phyloP scores from a whole-genome alignment of 352 stramenopile genomes.

The Plasmopara muralis region DNA sequence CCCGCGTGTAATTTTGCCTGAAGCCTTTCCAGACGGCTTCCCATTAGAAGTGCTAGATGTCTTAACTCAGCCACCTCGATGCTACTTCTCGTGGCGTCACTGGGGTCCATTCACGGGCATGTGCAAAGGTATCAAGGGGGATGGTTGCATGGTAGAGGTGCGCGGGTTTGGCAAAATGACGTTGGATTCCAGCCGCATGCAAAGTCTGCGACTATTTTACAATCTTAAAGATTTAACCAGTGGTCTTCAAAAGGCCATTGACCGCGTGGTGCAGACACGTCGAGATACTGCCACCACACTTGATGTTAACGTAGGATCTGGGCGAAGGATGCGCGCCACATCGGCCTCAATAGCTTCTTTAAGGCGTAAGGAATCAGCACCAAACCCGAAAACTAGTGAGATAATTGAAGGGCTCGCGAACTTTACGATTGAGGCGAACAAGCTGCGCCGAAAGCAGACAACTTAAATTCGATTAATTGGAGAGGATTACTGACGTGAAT shows the following conservation, averaged over 20 bases:
- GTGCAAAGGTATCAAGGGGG: slow-evolving; percentile 55
- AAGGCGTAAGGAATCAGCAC: slow-evolving; percentile 12
- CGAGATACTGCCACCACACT: slow-evolving; percentile 17
- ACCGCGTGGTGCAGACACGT: slow-evolving; percentile 13
- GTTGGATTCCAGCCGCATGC: slow-evolving; percentile 45
- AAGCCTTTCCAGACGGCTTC: slow-evolving; percentile 69
- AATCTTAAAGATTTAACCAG: slow-evolving; percentile 56
- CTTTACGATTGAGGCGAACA: slow-evolving; percentile 34
- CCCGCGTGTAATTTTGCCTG: slow-evolving; percentile 41
- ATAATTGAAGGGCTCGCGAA: slow-evolving; percentile 43
- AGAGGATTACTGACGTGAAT: neutral
- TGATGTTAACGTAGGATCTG: slow-evolving; percentile 6
- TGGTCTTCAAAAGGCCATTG: slow-evolving; percentile 30
- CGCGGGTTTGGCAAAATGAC: slow-evolving; percentile 67
- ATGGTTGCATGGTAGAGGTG: slow-evolving; percentile 51
- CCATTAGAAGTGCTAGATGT: slow-evolving; percentile 76
- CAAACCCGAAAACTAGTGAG: slow-evolving; percentile 30
- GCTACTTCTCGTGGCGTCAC: slow-evolving; percentile 77
- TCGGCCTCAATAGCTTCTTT: slow-evolving; percentile 18
- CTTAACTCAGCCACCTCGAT: slow-evolving; percentile 66
- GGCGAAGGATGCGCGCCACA: slow-evolving; percentile 8
- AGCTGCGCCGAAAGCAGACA: slow-evolving; percentile 23
- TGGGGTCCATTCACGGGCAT: slow-evolving; percentile 68
- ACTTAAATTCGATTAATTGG: slow-evolving; percentile 10
- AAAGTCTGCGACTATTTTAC: slow-evolving; percentile 57